phyloP scores from a whole-genome alignment of 139 green algal genomes.

The Yamagishiella unicocca region DNA sequence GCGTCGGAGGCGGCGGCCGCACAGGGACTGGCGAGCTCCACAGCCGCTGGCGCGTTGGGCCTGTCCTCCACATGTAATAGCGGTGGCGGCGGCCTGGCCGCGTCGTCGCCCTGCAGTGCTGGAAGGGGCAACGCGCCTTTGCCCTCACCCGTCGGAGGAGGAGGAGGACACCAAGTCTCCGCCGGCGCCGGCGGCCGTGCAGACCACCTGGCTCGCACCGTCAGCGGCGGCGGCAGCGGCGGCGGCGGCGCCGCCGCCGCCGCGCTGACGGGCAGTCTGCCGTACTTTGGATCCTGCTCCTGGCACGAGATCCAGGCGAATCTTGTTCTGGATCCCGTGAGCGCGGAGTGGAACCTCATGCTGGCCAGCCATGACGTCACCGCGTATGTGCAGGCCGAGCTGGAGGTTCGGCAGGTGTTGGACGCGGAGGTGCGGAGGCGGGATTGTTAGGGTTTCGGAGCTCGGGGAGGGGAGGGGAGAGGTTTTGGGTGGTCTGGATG shows the following conservation, averaged over 20 bases:
- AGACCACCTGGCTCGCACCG: background rate
- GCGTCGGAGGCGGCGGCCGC: background rate
- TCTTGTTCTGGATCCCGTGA: conserved; percentile 3
- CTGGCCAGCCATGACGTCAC: conserved; percentile 45
- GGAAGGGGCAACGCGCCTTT: background rate
- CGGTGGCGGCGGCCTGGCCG: background rate
- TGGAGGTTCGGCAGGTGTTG: conserved; percentile 45
- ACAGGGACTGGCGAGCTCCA: too few relatives aligned
- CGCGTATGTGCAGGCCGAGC: conserved; percentile 38
- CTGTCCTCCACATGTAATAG: background rate
- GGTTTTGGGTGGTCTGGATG: too few relatives aligned
- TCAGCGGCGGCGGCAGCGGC: background rate
- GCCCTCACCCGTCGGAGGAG: background rate
- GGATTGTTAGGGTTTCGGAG: background rate
- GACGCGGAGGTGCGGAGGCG: conserved; percentile 25
- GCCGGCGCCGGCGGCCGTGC: background rate
- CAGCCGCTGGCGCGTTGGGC: too few relatives aligned
- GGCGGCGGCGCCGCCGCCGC: background rate
- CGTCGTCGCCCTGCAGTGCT: background rate
- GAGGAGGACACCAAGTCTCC: background rate
- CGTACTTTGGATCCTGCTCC: conserved; percentile 10
- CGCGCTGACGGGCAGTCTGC: background rate
- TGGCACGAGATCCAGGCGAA: conserved; percentile 42
- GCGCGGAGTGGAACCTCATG: background rate
- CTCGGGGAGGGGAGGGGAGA: too few relatives aligned